Percentiles rank a stretch among this genome's conserved stretches.
Conservation (phyloP, 768 basidiomycete species). For the Clitopilus hobsonii region DNA sequence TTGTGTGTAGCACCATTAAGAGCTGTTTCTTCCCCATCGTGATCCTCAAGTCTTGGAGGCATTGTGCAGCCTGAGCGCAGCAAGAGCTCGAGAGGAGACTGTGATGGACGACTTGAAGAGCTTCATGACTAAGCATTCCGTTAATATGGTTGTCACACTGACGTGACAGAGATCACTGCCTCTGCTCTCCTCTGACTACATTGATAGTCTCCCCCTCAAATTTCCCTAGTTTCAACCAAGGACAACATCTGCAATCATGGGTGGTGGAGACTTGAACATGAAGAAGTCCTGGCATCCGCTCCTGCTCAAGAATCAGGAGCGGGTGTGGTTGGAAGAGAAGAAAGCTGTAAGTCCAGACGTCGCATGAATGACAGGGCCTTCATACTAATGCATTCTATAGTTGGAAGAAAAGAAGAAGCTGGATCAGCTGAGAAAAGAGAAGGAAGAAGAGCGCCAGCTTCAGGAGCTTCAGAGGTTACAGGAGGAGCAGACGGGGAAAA, state of each 20-base stretch:
- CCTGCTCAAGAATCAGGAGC: slow-evolving; percentile 96
- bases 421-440: slow-evolving; percentile 94
- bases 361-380: neutral
- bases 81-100: neutral
- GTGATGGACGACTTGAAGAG: neutral
- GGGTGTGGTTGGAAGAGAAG: slow-evolving; percentile 99
- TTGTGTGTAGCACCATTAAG: neutral
- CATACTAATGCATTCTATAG: slow-evolving; percentile 33
- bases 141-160: neutral
- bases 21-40: neutral
- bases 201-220: slow-evolving; percentile 2
- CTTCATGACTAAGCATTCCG: neutral
- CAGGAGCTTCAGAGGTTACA: slow-evolving; percentile 95
- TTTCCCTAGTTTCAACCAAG: slow-evolving; percentile 3
- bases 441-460: slow-evolving; percentile 94
- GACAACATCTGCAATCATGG: slow-evolving; percentile 65
- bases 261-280: slow-evolving; percentile 98
- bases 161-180: neutral
- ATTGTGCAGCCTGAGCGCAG: neutral
- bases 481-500: slow-evolving; percentile 93
- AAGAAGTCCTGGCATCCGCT: slow-evolving; percentile 99
- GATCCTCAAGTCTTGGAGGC: neutral
- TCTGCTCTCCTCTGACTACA: neutral
- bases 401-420: slow-evolving; percentile 99
- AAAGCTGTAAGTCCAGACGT: slow-evolving; percentile 67